Evolutionary conservation across 169 alveolate genomes (phyloP).

Genomic region (Cystoisospora suis): DNA sequence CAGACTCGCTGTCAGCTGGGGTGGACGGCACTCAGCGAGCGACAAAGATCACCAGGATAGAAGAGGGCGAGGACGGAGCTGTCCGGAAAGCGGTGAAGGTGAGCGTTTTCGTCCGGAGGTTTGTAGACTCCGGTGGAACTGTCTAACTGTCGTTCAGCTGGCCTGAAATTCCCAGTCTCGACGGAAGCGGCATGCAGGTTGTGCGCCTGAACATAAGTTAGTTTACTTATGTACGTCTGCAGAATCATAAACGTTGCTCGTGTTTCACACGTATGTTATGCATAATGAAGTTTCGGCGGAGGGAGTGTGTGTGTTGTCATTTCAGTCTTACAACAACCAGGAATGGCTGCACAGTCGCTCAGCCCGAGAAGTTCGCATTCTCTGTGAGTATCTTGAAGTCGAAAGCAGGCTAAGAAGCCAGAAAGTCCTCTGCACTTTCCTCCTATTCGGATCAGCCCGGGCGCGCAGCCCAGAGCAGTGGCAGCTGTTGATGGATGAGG

Average conservation of each 20-base stretch:
- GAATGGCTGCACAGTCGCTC: conserved; percentile 70
- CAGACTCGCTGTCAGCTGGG: too few species aligned
- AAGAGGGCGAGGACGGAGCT: background rate
- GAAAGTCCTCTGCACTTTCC: conserved; percentile 70
- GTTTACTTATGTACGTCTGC: too few species aligned
- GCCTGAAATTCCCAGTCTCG: too few species aligned
- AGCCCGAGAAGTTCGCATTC: conserved; percentile 74
- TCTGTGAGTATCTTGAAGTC: conserved; percentile 75
- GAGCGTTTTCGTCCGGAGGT: too few species aligned
- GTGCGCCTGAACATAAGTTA: too few species aligned
- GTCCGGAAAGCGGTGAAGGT: background rate
- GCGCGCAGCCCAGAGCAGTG: conserved; percentile 41
- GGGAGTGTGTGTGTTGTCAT: background rate
- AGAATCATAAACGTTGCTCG: too few species aligned
- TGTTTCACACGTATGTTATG: too few species aligned
- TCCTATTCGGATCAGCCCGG: conserved; percentile 75
- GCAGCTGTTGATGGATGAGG: background rate
- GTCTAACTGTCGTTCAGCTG: too few species aligned
- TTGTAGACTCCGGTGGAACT: too few species aligned
- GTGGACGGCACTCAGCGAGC: too few species aligned
- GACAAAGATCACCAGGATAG: background rate
- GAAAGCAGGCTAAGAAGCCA: conserved; percentile 69
- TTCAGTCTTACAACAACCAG: conserved; percentile 71
- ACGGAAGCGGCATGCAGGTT: too few species aligned
- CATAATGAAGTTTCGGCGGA: too few species aligned